A percentile compares a stretch with the other conserved stretches of the same genome.
These are phyloP conservation scores for Aspergillus sp. DNA, from an alignment of 2,329 filamentous ascomycete species.

Conservation along the genomic window DNA sequence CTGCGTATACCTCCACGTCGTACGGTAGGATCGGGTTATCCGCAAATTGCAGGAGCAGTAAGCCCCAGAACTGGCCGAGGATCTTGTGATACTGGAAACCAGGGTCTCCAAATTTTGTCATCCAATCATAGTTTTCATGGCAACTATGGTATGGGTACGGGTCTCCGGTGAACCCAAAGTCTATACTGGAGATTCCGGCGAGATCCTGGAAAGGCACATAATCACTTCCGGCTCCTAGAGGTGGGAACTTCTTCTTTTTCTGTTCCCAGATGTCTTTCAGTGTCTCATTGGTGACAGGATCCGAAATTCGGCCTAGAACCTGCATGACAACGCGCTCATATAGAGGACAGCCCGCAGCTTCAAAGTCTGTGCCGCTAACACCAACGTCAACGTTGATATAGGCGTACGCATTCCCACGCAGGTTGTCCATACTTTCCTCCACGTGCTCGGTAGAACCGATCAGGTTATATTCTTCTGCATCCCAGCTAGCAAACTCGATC, in stretches of 20 bases:
- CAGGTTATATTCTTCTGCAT: conserved; percentile 87
- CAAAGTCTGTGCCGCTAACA: conserved; percentile 72
- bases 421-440: conserved; percentile 72
- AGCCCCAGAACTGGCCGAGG: conserved; percentile 74
- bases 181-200: conserved; percentile 81
- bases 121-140: conserved; percentile 88
- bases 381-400: conserved; percentile 91
- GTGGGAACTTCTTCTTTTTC: conserved; percentile 58
- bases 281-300: conserved; percentile 70
- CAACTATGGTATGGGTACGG: conserved; percentile 74
- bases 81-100: conserved; percentile 77
- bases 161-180: conserved; percentile 73
- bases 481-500: conserved; percentile 97
- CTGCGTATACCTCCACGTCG: conserved; percentile 72
- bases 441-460: conserved; percentile 95
- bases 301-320: conserved; percentile 70
- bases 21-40: conserved; percentile 81
- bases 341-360: conserved; percentile 76
- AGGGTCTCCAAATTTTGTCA: conserved; percentile 76
- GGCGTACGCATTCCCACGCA: conserved; percentile 74
- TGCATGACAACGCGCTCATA: conserved; percentile 71
- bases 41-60: conserved; percentile 81
- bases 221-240: conserved; percentile 74
- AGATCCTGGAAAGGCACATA: conserved; percentile 90
- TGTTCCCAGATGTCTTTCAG: conserved; percentile 74